Evolutionary conservation across 495 filamentous ascomycete species (phyloP), one percentile per base, ranked within the genome.

Genomic region (Penicillium cataractarum): DNA sequence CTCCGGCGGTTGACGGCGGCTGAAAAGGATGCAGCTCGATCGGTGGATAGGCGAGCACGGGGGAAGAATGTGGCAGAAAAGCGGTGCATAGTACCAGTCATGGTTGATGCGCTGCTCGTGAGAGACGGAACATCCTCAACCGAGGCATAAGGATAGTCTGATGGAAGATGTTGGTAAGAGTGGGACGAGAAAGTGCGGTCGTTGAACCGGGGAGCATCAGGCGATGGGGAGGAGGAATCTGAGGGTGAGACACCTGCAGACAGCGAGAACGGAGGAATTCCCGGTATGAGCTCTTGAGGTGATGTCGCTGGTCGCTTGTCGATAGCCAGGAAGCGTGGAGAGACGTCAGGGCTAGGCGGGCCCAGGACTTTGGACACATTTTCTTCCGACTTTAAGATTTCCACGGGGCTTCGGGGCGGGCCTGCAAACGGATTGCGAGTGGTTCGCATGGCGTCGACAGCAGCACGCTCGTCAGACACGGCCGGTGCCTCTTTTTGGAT

Each of bases 81-180:
- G 17, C 81, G 80, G 62, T 77, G 65, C 70, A 80, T 65, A 63
- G 78, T 70, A 57, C 89, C 88, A 3, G 91, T 92, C 86, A 88
- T 90, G 15, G 92, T 93, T 1, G 93, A 97, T 65, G 91, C 86
- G 71, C 90, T 93, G 74, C 90, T 93, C 19, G 89, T 93, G 31
- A 97, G 75, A 32, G 92, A 96, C 7, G 93, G 93, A 12, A 94
- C 90, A 75, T 93, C 91, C 59, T 96, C 92, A 24, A 92, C 83
- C 7, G 93, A 96, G 21, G 88, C 82, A 55, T 92, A 89, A 83
- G 62, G 85, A 78, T 77, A 88, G 79, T 70, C 79, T 40, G 72
- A 83, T 24, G 85, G 86, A 40, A 88, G 87, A 59, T 93, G 89
- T 3, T 87, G 65, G 88, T 81, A 75, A 0, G 76, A 76, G 49